A percentile compares a stretch with the other conserved stretches of the same genome.
These are phyloP conservation scores for Pichia thaimueangensis DNA, from an alignment of 805 yeast species.

Conservation along the genomic window DNA sequence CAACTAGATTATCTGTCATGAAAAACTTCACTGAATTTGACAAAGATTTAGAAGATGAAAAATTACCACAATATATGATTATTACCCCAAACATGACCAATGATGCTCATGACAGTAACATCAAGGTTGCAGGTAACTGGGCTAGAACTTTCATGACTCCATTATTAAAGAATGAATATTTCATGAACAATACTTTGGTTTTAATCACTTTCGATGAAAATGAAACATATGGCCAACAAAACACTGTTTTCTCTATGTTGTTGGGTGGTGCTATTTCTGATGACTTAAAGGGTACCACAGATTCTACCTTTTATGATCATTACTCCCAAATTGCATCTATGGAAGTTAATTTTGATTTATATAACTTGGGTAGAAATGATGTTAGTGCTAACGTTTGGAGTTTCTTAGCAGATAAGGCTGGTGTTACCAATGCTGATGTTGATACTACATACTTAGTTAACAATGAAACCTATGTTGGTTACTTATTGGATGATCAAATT, in stretches of 20 bases:
- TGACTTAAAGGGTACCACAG: constrained; percentile 36
- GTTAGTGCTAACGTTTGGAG: constrained; percentile 43
- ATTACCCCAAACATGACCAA: constrained; percentile 49
- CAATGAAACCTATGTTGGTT: constrained; percentile 31
- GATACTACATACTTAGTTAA: constrained; percentile 30
- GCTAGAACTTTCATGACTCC: constrained; percentile 39
- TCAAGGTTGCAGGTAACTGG: constrained; percentile 43
- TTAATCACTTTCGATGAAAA: constrained; percentile 47
- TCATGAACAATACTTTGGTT: constrained; percentile 40
- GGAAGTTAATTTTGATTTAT: constrained; percentile 45
- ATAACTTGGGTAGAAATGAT: constrained; percentile 45
- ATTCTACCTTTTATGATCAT: constrained; percentile 45
- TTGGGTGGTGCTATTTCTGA: constrained; percentile 44
- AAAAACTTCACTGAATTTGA: constrained; percentile 42
- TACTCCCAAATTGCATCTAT: constrained; percentile 45
- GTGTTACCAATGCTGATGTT: constrained; percentile 26
- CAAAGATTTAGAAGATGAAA: constrained; percentile 33
- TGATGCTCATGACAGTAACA: constrained; percentile 46
- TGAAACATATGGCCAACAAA: constrained; percentile 36
- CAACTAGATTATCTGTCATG: constrained; percentile 37
- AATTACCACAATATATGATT: constrained; percentile 46
- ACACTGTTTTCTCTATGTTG: constrained; percentile 40
- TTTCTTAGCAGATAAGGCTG: constrained; percentile 33
- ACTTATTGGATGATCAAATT: constrained; percentile 24
- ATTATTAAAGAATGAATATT: constrained; percentile 37